Conservation (phyloP, 495 filamentous ascomycete species). For the Xylaria nigripes region DNA sequence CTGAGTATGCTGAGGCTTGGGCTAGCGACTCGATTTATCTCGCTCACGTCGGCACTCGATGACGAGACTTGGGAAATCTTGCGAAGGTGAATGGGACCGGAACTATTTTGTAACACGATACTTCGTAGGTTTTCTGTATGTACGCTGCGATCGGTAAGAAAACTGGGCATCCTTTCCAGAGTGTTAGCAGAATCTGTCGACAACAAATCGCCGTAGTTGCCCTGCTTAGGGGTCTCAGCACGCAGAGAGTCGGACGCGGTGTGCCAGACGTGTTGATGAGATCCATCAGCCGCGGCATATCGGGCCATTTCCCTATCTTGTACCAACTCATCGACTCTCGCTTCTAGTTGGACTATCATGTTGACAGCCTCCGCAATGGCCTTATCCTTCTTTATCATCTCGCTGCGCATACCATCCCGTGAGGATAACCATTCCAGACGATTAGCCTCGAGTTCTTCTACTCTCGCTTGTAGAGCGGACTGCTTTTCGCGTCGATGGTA, state of each 20-base stretch:
- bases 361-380: slow-evolving; percentile 75
- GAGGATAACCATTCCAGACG: slow-evolving; percentile 33
- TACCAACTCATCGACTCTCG: slow-evolving; percentile 50
- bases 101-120: slow-evolving; percentile 47
- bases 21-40: slow-evolving; percentile 40
- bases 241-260: slow-evolving; percentile 4
- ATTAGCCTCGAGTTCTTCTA: slow-evolving; percentile 51
- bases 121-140: slow-evolving; percentile 59
- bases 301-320: slow-evolving; percentile 36
- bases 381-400: slow-evolving; percentile 68
- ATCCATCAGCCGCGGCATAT: slow-evolving; percentile 27
- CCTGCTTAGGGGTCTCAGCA: slow-evolving; percentile 15
- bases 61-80: slow-evolving; percentile 29
- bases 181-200: slow-evolving; percentile 15
- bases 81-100: slow-evolving; percentile 35
- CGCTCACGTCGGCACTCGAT: slow-evolving; percentile 28
- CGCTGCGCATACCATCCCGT: slow-evolving; percentile 41
- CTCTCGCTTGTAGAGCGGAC: slow-evolving; percentile 47
- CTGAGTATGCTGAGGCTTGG: slow-evolving; percentile 69
- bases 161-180: slow-evolving; percentile 54
- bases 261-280: slow-evolving; percentile 18
- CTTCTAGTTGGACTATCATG: slow-evolving; percentile 69
- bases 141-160: slow-evolving; percentile 53
- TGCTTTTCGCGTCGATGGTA: slow-evolving; percentile 60
- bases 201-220: slow-evolving; percentile 11